Evolutionary conservation across 805 yeast species (phyloP).

Genomic region (Zygoascus ofunaensis): DNA sequence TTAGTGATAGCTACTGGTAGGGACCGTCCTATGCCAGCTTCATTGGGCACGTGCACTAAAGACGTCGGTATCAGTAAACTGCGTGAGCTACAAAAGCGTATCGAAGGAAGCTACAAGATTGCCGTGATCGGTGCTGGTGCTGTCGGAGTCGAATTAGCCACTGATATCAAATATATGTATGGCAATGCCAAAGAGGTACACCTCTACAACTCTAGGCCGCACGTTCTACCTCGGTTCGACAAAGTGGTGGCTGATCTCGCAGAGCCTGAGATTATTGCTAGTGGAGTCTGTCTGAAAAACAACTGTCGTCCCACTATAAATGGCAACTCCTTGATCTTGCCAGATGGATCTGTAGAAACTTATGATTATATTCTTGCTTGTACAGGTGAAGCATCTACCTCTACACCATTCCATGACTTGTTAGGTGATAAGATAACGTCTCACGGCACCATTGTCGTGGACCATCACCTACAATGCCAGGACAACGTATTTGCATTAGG

Average conservation of each 20-base stretch:
- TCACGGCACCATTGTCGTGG: conserved; percentile 3
- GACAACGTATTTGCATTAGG: conserved; percentile 11
- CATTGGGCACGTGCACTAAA: conserved; percentile 1
- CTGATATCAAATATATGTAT: conserved; percentile 10
- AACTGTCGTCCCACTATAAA: conserved; percentile 6
- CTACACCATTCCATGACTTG: conserved; percentile 2
- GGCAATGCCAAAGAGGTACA: conserved; percentile 6
- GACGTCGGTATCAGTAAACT: conserved; percentile 7
- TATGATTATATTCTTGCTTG: conserved; percentile 10
- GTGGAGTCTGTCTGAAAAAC: conserved; percentile 3
- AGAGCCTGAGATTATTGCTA: not conserved
- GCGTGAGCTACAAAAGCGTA: conserved; percentile 3
- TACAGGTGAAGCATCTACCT: conserved; percentile 9
- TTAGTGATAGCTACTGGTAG: conserved; percentile 11
- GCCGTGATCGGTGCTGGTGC: conserved; percentile 14
- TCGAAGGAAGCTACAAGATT: conserved; percentile 3
- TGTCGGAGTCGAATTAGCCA: conserved; percentile 13
- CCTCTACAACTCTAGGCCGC: conserved; percentile 7
- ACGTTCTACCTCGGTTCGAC: conserved; percentile 8
- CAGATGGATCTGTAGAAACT: conserved; percentile 6
- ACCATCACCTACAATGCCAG: conserved; percentile 4
- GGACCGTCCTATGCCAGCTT: conserved; percentile 1
- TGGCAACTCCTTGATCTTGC: conserved; percentile 1
- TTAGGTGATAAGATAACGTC: not conserved
- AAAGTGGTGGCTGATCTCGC: conserved; percentile 3